Evolutionary conservation across 2,329 filamentous ascomycete genomes (phyloP), one percentile per base, ranked within the genome.

Genomic region (Aureobasidium namibiae): DNA sequence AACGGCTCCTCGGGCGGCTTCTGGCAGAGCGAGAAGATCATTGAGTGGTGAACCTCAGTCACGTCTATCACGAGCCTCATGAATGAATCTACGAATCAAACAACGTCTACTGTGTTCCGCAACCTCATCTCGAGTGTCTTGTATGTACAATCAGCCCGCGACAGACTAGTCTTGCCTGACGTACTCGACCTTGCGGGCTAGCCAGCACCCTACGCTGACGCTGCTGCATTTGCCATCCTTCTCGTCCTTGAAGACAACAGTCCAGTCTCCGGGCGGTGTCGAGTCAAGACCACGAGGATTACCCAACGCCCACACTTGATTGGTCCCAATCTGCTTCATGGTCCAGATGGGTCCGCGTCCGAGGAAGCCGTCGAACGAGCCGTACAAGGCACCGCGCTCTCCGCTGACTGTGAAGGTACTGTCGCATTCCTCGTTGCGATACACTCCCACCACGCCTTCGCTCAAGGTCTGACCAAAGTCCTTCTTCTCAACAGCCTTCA

Each of bases 201-300:
- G 57, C 74, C 74, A 76, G 60, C 74, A 77, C 10, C 75, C 74
- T 48, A 76, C 67, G 0, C 63, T 73, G 10, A 69, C 64, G 1
- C 66, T 66, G 5, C 48, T 50, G 0, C 74, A 29, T 18, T 11
- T 63, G 3, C 38, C 56, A 16, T 68, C 65, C 9, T 39, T 39
- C 5, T 61, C 49, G 4, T 65, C 61, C 29, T 60, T 59, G 60
- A 77, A 72, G 3, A 72, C 68, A 1, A 77, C 61, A 0, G 75
- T 77, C 75, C 75, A 77, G 53, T 76, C 70, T 4, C 75, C 74
- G 1, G 74, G 75, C 0, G 75, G 69, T 4, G 71, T 69, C 1
- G 73, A 70, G 63, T 78, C 76, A 60, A 78, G 62, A 11, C 72
- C 72, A 46, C 76, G 65, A 4, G 73, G 72, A 60, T 72, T 73